Conservation (phyloP, 2,329 filamentous ascomycete species). For the Penicillium occitanis region DNA sequence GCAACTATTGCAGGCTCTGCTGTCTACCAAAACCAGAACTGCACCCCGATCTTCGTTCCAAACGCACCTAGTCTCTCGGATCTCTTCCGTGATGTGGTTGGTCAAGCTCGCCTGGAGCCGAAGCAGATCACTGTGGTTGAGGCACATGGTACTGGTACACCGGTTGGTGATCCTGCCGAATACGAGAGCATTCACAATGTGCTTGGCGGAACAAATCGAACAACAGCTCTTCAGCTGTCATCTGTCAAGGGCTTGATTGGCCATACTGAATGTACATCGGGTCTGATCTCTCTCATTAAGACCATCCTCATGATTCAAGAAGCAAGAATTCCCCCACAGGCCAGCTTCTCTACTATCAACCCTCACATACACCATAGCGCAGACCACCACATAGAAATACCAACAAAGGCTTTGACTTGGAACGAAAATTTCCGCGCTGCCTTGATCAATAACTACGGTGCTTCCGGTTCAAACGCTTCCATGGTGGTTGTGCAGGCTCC, state of each 20-base stretch:
- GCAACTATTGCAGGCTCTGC: conserved; percentile 32
- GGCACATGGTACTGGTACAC: conserved; percentile 36
- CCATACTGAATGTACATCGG: conserved; percentile 34
- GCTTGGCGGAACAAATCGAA: conserved; percentile 17
- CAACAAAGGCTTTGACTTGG: conserved; percentile 19
- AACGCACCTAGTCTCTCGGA: conserved; percentile 35
- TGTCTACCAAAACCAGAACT: conserved; percentile 35
- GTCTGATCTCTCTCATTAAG: conserved; percentile 31
- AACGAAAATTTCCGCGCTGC: conserved; percentile 17
- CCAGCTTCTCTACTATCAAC: conserved; percentile 30
- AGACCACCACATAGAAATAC: conserved; percentile 24
- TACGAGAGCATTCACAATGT: conserved; percentile 18
- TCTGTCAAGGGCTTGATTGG: conserved; percentile 36
- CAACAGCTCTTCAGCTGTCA: background rate
- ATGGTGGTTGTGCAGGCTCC: conserved; percentile 30
- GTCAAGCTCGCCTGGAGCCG: conserved; percentile 38
- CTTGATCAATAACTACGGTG: conserved; percentile 35
- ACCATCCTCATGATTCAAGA: conserved; percentile 39
- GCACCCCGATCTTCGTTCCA: conserved; percentile 32
- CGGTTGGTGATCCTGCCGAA: conserved; percentile 29
- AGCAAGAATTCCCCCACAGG: conserved; percentile 30
- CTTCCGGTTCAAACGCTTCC: conserved; percentile 30
- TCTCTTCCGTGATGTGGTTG: conserved; percentile 35
- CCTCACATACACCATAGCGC: conserved; percentile 23
- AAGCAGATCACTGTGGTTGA: conserved; percentile 36